A percentile compares a stretch with the other conserved stretches of the same genome.
phyloP scores from a whole-genome alignment of 345 rosid genomes.

The Eutrema japonicum region DNA sequence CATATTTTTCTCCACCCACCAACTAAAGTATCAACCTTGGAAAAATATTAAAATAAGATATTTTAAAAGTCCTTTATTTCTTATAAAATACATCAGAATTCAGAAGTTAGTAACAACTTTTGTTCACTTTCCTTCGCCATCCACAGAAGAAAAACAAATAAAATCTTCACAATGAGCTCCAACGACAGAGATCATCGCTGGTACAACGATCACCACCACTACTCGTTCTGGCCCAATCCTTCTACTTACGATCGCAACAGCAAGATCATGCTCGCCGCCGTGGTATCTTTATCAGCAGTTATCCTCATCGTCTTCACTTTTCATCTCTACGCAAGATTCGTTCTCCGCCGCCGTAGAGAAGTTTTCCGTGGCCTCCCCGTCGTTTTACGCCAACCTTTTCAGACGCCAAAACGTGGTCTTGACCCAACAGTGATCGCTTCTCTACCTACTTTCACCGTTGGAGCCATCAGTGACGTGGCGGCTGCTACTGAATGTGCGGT shows the following conservation, averaged over 20 bases:
- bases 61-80: background rate
- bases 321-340: conserved; percentile 44
- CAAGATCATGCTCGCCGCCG: conserved; percentile 40
- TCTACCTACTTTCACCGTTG: conserved; percentile 52
- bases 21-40: conserved; percentile 26
- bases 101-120: conserved; percentile 15
- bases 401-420: conserved; percentile 59
- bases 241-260: conserved; percentile 35
- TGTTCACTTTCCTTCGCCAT: conserved; percentile 21
- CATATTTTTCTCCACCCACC: conserved; percentile 32
- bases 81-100: conserved; percentile 32
- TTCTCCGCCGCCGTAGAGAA: conserved; percentile 42
- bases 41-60: background rate
- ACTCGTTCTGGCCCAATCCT: conserved; percentile 33
- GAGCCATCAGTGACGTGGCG: conserved; percentile 32
- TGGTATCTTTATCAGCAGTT: conserved; percentile 38
- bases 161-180: conserved; percentile 39
- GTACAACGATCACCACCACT: conserved; percentile 14
- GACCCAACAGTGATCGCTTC: conserved; percentile 56
- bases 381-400: conserved; percentile 31
- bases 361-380: conserved; percentile 38
- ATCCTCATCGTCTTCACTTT: conserved; percentile 37
- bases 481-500: conserved; percentile 59
- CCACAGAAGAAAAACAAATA: conserved; percentile 12
- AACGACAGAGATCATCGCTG: conserved; percentile 27